These are phyloP conservation scores for Blastomyces percursus DNA, from an alignment of 2,329 filamentous ascomycete species.

Conservation along the genomic window DNA sequence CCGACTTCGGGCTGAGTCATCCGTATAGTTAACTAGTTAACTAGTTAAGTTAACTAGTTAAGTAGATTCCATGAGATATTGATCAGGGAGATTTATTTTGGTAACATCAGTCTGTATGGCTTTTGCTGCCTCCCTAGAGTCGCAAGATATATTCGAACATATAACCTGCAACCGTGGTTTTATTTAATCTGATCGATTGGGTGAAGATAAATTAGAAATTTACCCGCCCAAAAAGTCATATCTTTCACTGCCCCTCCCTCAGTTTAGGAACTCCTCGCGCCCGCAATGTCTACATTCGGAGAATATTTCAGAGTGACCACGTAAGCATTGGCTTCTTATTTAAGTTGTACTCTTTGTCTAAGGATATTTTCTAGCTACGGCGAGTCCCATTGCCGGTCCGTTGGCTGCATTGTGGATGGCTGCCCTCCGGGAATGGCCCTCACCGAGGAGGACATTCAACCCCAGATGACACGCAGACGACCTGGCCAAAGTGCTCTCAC, in stretches of 20 bases:
- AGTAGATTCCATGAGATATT: too few species aligned
- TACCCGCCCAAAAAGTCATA: neutral
- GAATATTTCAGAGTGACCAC: constrained; percentile 66
- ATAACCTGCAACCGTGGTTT: too few species aligned
- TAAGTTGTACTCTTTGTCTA: constrained; percentile 13
- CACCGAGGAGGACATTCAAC: constrained; percentile 79
- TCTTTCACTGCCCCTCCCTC: neutral
- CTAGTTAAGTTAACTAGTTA: too few species aligned
- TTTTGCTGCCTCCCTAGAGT: neutral
- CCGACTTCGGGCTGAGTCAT: constrained; percentile 8
- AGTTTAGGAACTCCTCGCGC: neutral
- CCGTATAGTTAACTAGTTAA: too few species aligned
- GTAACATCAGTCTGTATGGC: neutral
- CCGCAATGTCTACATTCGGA: constrained; percentile 70
- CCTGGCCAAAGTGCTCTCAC: constrained; percentile 85
- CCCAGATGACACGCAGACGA: constrained; percentile 80
- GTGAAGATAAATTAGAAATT: neutral
- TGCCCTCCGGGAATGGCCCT: constrained; percentile 79
- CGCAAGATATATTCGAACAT: neutral
- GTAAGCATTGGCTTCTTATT: constrained; percentile 31
- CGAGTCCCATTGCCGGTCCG: constrained; percentile 82
- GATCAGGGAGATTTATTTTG: neutral
- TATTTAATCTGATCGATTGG: neutral
- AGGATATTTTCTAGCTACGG: constrained; percentile 48
- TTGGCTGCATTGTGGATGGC: constrained; percentile 74